Evolutionary conservation across 2,329 filamentous ascomycete genomes (phyloP), one percentile per base, ranked within the genome.

Genomic region (Monilinia fructicola): DNA sequence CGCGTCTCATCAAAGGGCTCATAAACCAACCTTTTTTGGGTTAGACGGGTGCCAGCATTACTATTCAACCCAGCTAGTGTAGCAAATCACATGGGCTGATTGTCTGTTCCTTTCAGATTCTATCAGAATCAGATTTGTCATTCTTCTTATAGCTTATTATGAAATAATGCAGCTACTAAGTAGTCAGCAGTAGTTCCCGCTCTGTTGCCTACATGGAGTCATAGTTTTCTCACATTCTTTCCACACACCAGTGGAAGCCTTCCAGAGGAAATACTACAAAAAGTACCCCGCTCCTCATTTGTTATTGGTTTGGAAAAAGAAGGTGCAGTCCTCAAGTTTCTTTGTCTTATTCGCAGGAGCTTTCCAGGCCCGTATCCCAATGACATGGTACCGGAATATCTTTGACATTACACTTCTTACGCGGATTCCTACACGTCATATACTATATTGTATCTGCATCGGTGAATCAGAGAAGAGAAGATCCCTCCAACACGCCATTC

Each of bases 161-260:
- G 42, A 21, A 18, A 26, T 46, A 48, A n/a, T 46, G 44, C 21
- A 48, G 31, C 56, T 59, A 23, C 11, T 23, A 60, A 21, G 7
- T 23, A 48, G 56, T 48, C 56, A 48, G 18, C 55, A 59, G 52
- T 16, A 59, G 16, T 59, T n/a, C 42, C 55, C 12, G 55, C 55
- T n/a, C 42, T 59, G 42, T 59, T 48, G 56, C 56, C 42, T 48
- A 23, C 56, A 48, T 59, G n/a, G 26, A 48, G 28, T 48, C 56
- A 35, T 26, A 48, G 23, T 23, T 23, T 31, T 59, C 42, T 60
- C n/a, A 35, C n/a, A 23, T 23, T 23, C 23, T 28, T 23, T 23
- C 12, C 26, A n/a, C 31, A 18, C 42, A 6, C 26, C 42, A 48
- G 21, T 58, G 44, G 40, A 28, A n/a, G 26, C 23, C 21, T 31